These are phyloP conservation scores for Pyricularia pennisetigena DNA, from an alignment of 2,329 filamentous ascomycete genomes.

Conservation along the genomic window DNA sequence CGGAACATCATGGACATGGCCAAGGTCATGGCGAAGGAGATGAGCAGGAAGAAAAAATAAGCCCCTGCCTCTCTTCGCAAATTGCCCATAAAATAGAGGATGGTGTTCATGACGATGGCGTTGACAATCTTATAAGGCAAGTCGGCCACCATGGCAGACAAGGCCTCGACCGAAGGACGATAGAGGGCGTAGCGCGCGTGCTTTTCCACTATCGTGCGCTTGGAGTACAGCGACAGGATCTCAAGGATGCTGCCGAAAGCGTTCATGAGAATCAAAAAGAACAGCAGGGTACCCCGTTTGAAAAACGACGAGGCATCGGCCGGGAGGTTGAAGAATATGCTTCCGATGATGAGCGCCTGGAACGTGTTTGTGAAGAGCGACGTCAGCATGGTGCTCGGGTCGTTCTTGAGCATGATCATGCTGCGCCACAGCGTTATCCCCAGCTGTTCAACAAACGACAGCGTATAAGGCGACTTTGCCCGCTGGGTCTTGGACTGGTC, in stretches of 20 bases:
- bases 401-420: conserved; percentile 65
- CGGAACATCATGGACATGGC: conserved; percentile 61
- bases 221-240: conserved; percentile 65
- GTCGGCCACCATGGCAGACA: conserved; percentile 77
- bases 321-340: conserved; percentile 71
- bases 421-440: conserved; percentile 72
- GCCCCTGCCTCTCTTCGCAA: conserved; percentile 39
- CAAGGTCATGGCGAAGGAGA: conserved; percentile 48
- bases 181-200: conserved; percentile 83
- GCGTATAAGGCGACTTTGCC: conserved; percentile 63
- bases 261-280: conserved; percentile 82
- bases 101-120: conserved; percentile 26
- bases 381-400: conserved; percentile 63
- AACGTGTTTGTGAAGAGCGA: conserved; percentile 61
- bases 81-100: conserved; percentile 30
- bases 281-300: conserved; percentile 68
- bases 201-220: conserved; percentile 88
- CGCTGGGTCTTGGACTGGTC: not conserved
- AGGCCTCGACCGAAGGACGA: conserved; percentile 81
- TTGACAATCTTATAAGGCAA: conserved; percentile 5
- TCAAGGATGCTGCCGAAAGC: conserved; percentile 74
- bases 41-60: conserved; percentile 57
- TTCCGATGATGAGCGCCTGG: conserved; percentile 69
- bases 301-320: conserved; percentile 65
- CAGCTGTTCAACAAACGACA: conserved; percentile 69